Conservation (phyloP, 139 green algal species). For the Cymbomonas tetramitiformis region DNA sequence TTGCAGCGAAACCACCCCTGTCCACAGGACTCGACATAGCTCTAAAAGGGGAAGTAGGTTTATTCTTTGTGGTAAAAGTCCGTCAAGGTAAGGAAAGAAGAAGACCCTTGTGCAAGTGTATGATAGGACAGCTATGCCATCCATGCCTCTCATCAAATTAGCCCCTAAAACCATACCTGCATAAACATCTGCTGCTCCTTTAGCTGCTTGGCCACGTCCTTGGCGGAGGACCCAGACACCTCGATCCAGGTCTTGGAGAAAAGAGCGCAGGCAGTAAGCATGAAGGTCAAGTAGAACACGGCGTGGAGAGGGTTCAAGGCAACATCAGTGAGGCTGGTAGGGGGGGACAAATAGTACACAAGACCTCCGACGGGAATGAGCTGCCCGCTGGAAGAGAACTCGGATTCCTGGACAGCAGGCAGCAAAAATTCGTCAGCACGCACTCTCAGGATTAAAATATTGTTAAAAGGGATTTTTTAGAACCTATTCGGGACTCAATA, state of each 20-base stretch:
- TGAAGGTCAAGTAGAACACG: conserved; percentile 93
- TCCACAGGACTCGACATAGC: no score
- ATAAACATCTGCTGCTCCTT: conserved; percentile 52
- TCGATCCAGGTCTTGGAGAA: conserved; percentile 99
- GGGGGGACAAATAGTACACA: conserved; percentile 96
- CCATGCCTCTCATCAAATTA: no score
- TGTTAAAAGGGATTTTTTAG: no score
- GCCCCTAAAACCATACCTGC: no score
- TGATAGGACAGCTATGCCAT: neutral
- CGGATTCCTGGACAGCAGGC: no score
- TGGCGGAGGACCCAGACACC: conserved; percentile 80
- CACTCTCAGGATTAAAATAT: no score
- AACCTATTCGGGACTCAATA: no score
- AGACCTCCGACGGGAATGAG: conserved; percentile 82
- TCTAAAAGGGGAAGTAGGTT: no score
- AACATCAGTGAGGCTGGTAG: conserved; percentile 56
- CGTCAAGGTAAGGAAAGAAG: no score
- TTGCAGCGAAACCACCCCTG: no score
- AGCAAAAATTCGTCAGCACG: no score
- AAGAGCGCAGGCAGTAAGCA: conserved; percentile 90
- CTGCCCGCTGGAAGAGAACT: conserved; percentile 46
- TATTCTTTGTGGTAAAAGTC: no score
- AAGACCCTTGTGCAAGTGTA: neutral
- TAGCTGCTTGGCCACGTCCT: conserved; percentile 93
- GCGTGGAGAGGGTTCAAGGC: conserved; percentile 87